Conservation (phyloP, 2,329 filamentous ascomycete species). For the Ceratocystis alfenasii region DNA sequence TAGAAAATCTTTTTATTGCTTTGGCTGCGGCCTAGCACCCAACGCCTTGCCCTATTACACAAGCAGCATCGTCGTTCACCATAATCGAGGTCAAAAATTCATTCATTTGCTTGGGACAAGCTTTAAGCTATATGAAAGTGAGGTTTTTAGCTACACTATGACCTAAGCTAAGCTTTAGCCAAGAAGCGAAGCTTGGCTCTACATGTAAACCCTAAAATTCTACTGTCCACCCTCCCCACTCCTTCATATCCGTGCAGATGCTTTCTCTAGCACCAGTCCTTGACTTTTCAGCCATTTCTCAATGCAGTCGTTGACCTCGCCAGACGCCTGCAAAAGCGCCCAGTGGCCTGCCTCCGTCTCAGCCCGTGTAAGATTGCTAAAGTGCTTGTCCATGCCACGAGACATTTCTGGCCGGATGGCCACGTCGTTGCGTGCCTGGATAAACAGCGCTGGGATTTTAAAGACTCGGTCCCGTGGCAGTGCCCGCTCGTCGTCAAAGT, state of each 20-base stretch:
- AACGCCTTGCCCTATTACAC: too few species aligned
- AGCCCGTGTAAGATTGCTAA: slow-evolving; percentile 51
- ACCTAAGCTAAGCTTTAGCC: background rate
- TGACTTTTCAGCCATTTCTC: slow-evolving; percentile 50
- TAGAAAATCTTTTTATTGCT: too few species aligned
- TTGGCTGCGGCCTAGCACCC: too few species aligned
- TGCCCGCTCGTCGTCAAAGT: slow-evolving; percentile 61
- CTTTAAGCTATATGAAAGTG: background rate
- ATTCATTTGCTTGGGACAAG: background rate
- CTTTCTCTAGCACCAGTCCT: slow-evolving; percentile 12
- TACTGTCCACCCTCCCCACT: background rate
- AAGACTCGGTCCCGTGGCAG: slow-evolving; percentile 40
- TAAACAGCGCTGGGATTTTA: slow-evolving; percentile 57
- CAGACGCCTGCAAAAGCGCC: slow-evolving; percentile 63
- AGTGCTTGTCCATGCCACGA: slow-evolving; percentile 54
- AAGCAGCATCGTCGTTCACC: background rate
- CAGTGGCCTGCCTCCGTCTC: slow-evolving; percentile 67
- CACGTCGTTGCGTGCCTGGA: slow-evolving; percentile 57
- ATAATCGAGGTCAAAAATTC: background rate
- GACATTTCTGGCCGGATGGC: slow-evolving; percentile 64
- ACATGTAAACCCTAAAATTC: background rate
- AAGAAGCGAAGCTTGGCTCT: background rate
- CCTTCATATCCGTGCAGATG: slow-evolving; percentile 32
- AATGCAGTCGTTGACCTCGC: slow-evolving; percentile 57
- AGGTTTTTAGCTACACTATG: background rate